phyloP scores from a whole-genome alignment of 2,329 filamentous ascomycete genomes.

The Colletotrichum liriopes region DNA sequence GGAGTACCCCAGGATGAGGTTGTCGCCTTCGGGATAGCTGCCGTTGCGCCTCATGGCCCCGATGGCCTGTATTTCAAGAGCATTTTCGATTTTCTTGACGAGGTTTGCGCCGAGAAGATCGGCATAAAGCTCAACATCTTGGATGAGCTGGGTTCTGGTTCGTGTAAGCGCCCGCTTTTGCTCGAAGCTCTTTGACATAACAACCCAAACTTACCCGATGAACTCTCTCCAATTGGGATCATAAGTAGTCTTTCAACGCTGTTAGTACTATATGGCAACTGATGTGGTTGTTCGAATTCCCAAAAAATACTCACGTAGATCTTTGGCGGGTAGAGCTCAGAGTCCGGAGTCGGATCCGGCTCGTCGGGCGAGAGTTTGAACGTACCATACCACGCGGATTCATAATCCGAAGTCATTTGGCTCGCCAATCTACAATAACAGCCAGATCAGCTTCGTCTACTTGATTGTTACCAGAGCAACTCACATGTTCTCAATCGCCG shows the following conservation, averaged over 20 bases:
- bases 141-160: slow-evolving; percentile 52
- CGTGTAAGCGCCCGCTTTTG: neutral
- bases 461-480: neutral
- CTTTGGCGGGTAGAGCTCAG: slow-evolving; percentile 50
- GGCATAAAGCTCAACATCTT: slow-evolving; percentile 54
- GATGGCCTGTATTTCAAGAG: slow-evolving; percentile 54
- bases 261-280: neutral
- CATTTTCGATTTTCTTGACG: slow-evolving; percentile 54
- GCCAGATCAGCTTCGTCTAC: neutral
- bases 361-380: slow-evolving; percentile 59
- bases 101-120: slow-evolving; percentile 51
- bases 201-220: slow-evolving; percentile 47
- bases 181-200: neutral
- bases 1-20: slow-evolving; percentile 56
- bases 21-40: slow-evolving; percentile 56
- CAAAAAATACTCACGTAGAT: slow-evolving; percentile 52
- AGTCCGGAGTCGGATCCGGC: slow-evolving; percentile 54
- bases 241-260: slow-evolving; percentile 42
- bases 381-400: slow-evolving; percentile 59
- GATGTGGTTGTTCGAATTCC: neutral
- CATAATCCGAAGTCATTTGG: slow-evolving; percentile 55
- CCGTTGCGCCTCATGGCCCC: slow-evolving; percentile 59
- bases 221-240: slow-evolving; percentile 58
- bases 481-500: slow-evolving; percentile 54
- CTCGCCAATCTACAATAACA: slow-evolving; percentile 46